Evolutionary conservation across 345 rosid species (phyloP), one percentile per base, ranked within the genome.

Genomic region (Excoecaria cochinchinensis): DNA sequence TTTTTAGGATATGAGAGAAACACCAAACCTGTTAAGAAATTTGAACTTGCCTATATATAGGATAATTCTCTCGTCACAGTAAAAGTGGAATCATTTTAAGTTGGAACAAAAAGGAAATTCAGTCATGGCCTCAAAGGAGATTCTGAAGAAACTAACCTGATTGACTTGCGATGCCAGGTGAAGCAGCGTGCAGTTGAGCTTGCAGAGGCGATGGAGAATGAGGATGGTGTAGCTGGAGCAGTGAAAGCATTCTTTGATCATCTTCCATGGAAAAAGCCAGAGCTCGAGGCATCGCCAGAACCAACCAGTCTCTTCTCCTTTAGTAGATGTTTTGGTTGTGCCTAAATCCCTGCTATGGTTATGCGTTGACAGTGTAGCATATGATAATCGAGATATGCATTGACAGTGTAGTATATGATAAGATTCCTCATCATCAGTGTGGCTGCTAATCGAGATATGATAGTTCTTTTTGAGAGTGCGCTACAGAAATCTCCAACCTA

Each of bases 201-300:
- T 62, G 97, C 98, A n/a, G 84, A 90, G 73, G 92, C 92, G 38
- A 93, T 93, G 97, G 88, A 90, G 86, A 85, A 89, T 39, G 99
- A 96, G 82, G 99, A 96, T 70, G 98, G 99, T 69, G 97, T 92
- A 65, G 75, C 87, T n/a, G 98, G 97, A 82, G 99, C 98, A 13
- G 98, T 96, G 58, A 90, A 84, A 71, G 97, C 99, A 21, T 96
- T 96, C 82, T 84, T 96, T 31, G 94, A 90, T 90, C 98, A 96
- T 81, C 91, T 89, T 55, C 91, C 92, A 17, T 50, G 2, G 36
- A 81, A 42, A 52, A 88, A 81, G 70, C 75, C 85, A 0, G 81
- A 81, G 44, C 74, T 83, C 0, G 81, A 83, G 25, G 73, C 73
- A 0, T 72, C 77, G 6, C 81, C 77, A 14, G 90, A 81, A 71